Evolutionary conservation across 2,329 filamentous ascomycete species (phyloP), one percentile per base, ranked within the genome.

Genomic region (Ceratocystis variospora): DNA sequence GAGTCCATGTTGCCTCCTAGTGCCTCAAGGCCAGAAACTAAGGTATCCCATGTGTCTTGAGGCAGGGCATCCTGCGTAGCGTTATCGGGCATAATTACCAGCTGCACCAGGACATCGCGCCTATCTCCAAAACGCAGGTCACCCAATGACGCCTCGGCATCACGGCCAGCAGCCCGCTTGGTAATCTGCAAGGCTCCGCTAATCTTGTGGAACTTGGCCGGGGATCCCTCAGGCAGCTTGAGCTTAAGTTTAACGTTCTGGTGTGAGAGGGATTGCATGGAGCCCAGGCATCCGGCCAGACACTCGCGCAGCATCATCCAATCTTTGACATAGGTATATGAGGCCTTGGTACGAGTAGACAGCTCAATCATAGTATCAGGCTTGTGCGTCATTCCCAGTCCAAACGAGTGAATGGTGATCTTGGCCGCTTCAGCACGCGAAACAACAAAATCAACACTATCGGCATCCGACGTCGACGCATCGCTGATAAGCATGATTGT

Each of bases 261-360:
- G 74, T 99, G 94, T n/a, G 94, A 97, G 33, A 90, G 87, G 1
- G 90, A 91, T 75, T 99, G 94, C 73, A 97, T 83, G 15, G 90
- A 87, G 61, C 94, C 94, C 33, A 99, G 79, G 72, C 93, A 97
- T 55, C 94, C 94, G 28, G 92, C 94, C 57, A 96, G 82, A 74
- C 94, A 97, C 75, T 99, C 94, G 33, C 94, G 87, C 45, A 99
- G 82, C 93, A 97, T 99, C 93, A 97, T 97, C 94, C 94, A 99
- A 75, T 99, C 94, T 77, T 97, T 99, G 71, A 99, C 92, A 72
- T 97, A 99, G 1, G 91, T 95, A 73, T 97, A 99, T 0, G 91
- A 95, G 3, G 92, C 94, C 77, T 97, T 99, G 2, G 94, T 99
- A 68, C 91, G 84, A 5, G 89, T 94, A 0, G 94, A 97, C 12